Base-by-base conservation (phyloP, 352 stramenopile genomes). In the Globisporangium recalcitrans region DNA sequence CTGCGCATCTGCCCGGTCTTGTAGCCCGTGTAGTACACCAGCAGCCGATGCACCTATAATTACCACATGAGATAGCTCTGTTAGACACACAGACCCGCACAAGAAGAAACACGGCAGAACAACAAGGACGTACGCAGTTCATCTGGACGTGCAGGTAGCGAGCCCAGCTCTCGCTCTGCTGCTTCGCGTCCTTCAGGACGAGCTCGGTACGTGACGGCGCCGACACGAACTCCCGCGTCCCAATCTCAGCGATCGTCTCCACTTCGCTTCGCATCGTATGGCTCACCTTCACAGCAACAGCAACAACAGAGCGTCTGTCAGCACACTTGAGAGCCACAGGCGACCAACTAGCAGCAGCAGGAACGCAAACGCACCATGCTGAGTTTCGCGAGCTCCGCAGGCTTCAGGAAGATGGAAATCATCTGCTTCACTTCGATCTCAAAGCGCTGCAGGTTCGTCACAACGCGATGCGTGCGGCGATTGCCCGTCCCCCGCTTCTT, bases 11-110 rank as follows among this genome's bases (percentile, higher is more conserved):
- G 53, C 3, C 80, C 80, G 0, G 85, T 93, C 69, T 86, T 87
- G 74, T 93, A 93, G 29, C 72, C 85, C 32, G 82, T 91, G 64
- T 93, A 93, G 58, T 90, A 87, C 27, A 93, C 85, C 29, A 93
- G 87, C 11, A 93, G 22, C 54, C 89, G 89, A 65, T 90, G 65
- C 13, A 85, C 73, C 76, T 85, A 34, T 31, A 53, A 13, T 32
- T 34, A 9, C 34, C 22, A 54, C 2, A 11, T 36, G 3, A 21
- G 24, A 38, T 22, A 13, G 13, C 22, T 29, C 16, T 21, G 46
- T 29, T 52, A 29, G 22, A 19, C 10, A 10, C n/a, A n/a, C n/a
- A n/a, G n/a, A n/a, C n/a, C n/a, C n/a, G n/a, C n/a, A n/a, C n/a
- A n/a, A n/a, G n/a, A n/a, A n/a, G n/a, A n/a, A n/a, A n/a, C n/a